Percentiles rank a stretch among this genome's conserved stretches.
Evolutionary conservation across 2,329 filamentous ascomycete species (phyloP).

Genomic region (Colletotrichum aenigma): DNA sequence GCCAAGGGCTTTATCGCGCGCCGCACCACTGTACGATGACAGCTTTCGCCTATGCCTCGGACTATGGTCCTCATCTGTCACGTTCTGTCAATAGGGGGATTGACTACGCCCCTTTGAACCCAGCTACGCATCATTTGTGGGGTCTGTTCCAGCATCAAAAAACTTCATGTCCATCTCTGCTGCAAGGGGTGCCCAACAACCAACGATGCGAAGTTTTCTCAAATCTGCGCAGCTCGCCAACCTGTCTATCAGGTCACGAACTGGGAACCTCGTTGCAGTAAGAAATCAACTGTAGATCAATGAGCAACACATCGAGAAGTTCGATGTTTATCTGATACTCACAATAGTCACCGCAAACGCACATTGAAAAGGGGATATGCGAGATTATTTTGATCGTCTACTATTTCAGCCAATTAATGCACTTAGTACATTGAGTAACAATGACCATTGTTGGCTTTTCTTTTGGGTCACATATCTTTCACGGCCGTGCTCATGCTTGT

Average conservation of each 20-base stretch:
- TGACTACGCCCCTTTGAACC: not conserved
- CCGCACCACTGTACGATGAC: not conserved
- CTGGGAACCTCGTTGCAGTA: not conserved
- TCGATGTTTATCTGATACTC: not conserved
- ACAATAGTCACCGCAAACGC: accelerated
- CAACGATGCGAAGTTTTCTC: not conserved
- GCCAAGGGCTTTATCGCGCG: not conserved
- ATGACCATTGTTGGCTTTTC: no score
- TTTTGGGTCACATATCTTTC: not conserved
- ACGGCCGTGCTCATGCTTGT: not conserved
- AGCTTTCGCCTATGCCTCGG: not conserved
- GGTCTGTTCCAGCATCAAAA: not conserved
- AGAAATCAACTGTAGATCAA: not conserved
- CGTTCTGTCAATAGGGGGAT: not conserved
- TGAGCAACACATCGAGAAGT: not conserved
- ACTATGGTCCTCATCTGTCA: not conserved
- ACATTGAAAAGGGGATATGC: accelerated
- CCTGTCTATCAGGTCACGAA: not conserved
- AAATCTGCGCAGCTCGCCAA: not conserved
- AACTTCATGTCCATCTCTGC: not conserved
- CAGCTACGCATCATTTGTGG: not conserved
- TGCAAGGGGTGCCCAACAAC: not conserved
- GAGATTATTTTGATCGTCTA: accelerated
- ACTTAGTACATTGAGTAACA: no score
- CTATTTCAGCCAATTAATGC: not conserved